Base-by-base conservation (phyloP, 768 basidiomycete genomes). In the Coprinellus micaceus region DNA sequence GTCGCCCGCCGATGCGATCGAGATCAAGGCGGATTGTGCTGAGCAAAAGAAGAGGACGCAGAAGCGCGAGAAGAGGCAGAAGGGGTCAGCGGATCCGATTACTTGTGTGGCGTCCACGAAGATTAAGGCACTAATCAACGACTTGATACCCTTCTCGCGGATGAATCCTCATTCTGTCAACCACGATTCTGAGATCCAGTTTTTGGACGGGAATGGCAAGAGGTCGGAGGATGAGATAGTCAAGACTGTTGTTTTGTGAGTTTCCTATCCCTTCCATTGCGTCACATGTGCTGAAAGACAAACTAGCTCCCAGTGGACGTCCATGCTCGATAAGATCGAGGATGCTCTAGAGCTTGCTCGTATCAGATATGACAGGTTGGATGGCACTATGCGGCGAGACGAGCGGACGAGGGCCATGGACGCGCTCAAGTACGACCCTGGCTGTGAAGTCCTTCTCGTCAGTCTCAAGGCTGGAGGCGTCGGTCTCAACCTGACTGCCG, bases 341-440 rank as follows among this genome's bases (percentile, higher is more conserved):
- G 94, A 95, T 61, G 94, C 94, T 28, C 71, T 98, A 28, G 88
- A 92, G 62, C 77, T 82, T 29, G 83, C 87, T 10, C 80, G 83
- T 25, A 99, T 99, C 66, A 83, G 81, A 24, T 97, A 92, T 68
- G 90, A 94, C 63, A 86, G 97, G 49, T 74, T 99, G 41, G 97
- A 99, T 69, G 97, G 97, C 1, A 94, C 93, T 2, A 99, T 99
- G 97, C 95, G 91, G 68, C 88, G 96, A 47, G 95, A 97, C 52
- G 94, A 96, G 53, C 86, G 97, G 17, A 88, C 85, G 12, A 81
- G 82, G 53, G 91, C 97, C 3, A 95, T 98, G 89, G 94, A 97
- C 15, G 84, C 88, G 2, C 78, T 99, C 57, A 95, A 94, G 73
- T 80, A 82, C 60, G 94, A 99, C 65, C 94, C 93, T 13, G 77